A percentile compares a stretch with the other conserved stretches of the same genome.
These are phyloP conservation scores for Pythium guiyangense DNA, from an alignment of 352 stramenopile genomes.

Conservation along the genomic window DNA sequence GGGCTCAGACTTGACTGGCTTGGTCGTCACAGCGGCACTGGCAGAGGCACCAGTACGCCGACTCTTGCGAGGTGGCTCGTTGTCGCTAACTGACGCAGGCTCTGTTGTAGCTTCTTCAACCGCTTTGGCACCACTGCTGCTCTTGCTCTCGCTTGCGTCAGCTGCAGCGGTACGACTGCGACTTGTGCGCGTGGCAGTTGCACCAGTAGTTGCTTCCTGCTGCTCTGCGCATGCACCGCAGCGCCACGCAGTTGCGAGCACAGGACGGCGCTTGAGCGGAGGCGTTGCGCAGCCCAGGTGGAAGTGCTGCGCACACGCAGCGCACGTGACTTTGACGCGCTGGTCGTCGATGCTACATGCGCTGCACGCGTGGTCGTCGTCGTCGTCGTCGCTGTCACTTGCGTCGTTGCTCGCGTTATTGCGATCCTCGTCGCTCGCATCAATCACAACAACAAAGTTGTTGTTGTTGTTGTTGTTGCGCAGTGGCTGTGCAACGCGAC, in stretches of 20 bases:
- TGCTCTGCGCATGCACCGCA: constrained; percentile 27
- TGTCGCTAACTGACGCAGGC: too few species aligned
- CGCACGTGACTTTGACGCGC: constrained; percentile 44
- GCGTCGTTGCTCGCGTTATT: neutral
- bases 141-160: neutral
- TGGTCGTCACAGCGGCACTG: neutral
- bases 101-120: too few species aligned
- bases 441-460: neutral
- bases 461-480: neutral
- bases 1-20: neutral
- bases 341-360: constrained; percentile 34
- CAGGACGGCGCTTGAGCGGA: constrained; percentile 40
- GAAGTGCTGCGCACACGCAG: constrained; percentile 29
- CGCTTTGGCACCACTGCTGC: neutral
- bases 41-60: too few species aligned
- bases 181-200: neutral
- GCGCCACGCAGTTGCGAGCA: constrained; percentile 29
- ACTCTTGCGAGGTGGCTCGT: too few species aligned
- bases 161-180: neutral
- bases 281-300: constrained; percentile 58
- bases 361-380: constrained; percentile 18
- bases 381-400: constrained; percentile 2
- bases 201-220: neutral
- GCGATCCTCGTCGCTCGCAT: neutral
- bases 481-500: neutral